Percentiles rank a stretch among this genome's conserved stretches.
phyloP scores from a whole-genome alignment of 164 flowering plant genomes.

The Nymphaea thermarum region DNA sequence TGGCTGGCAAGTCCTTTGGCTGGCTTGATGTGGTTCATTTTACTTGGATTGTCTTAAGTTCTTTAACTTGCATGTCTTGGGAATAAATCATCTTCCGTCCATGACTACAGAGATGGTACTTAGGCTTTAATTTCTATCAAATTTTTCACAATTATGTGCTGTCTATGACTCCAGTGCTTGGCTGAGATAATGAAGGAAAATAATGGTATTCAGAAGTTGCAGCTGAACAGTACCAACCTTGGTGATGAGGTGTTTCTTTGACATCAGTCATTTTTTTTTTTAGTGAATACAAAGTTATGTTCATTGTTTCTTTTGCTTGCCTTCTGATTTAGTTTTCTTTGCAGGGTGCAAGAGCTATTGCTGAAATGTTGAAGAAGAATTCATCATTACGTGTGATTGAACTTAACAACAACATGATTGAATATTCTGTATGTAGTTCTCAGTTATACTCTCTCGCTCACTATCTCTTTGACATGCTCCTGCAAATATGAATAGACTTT shows the following conservation, averaged over 20 bases:
- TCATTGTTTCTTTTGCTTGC: background rate
- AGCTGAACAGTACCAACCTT: conserved; percentile 65
- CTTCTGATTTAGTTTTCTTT: conserved; percentile 6
- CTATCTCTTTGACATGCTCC: too few relatives aligned
- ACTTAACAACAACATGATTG: conserved; percentile 85
- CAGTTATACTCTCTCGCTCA: background rate
- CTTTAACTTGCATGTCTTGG: too few relatives aligned
- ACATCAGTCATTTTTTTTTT: background rate
- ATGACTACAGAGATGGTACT: too few relatives aligned
- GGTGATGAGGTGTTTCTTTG: conserved; percentile 74
- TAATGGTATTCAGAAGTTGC: conserved; percentile 65
- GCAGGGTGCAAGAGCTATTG: conserved; percentile 93
- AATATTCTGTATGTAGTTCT: conserved; percentile 69
- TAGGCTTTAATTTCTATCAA: too few relatives aligned
- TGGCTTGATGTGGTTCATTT: too few relatives aligned
- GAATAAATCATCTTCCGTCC: too few relatives aligned
- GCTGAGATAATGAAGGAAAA: conserved; percentile 57
- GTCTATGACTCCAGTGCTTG: conserved; percentile 37
- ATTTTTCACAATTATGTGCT: background rate
- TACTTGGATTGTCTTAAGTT: too few relatives aligned
- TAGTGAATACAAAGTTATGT: background rate
- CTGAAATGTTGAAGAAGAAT: conserved; percentile 81
- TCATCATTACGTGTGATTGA: conserved; percentile 64
- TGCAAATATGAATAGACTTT: too few relatives aligned
- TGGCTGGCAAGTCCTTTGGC: too few relatives aligned